phyloP scores from a whole-genome alignment of 768 basidiomycete species.

The Leccinellum albellum region DNA sequence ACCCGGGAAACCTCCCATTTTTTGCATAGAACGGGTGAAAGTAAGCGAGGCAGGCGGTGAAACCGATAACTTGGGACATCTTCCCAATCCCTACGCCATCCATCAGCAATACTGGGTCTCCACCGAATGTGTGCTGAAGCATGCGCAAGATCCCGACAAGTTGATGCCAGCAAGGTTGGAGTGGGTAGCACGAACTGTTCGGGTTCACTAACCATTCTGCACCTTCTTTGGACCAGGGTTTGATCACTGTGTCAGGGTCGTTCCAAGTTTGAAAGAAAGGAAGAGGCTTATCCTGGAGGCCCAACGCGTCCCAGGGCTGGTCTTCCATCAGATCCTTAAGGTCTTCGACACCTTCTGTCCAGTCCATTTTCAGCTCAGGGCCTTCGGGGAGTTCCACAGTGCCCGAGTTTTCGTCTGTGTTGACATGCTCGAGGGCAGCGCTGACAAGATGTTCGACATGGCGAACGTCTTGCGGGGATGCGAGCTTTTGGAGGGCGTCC shows the following conservation, averaged over 20 bases:
- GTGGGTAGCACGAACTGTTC: background rate
- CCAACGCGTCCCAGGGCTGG: background rate
- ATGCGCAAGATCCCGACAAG: background rate
- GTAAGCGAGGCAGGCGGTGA: background rate
- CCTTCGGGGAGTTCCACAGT: background rate
- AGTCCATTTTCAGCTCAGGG: background rate
- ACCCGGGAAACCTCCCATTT: background rate
- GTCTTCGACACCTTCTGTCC: background rate
- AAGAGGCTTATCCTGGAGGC: background rate
- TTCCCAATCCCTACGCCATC: background rate
- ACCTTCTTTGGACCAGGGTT: background rate
- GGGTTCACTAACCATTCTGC: background rate
- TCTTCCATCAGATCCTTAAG: background rate
- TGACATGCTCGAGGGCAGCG: background rate
- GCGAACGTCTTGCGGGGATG: background rate
- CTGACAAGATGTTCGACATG: background rate
- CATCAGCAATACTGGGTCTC: background rate
- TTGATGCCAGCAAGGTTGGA: background rate
- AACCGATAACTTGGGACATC: background rate
- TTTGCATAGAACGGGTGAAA: background rate
- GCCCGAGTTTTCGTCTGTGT: background rate
- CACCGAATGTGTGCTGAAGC: background rate
- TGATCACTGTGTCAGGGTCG: background rate
- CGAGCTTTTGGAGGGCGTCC: background rate
- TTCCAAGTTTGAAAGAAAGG: background rate